Evolutionary conservation across 129 eudicot species (phyloP), one percentile per base, ranked within the genome.

Genomic region (Silybum marianum): DNA sequence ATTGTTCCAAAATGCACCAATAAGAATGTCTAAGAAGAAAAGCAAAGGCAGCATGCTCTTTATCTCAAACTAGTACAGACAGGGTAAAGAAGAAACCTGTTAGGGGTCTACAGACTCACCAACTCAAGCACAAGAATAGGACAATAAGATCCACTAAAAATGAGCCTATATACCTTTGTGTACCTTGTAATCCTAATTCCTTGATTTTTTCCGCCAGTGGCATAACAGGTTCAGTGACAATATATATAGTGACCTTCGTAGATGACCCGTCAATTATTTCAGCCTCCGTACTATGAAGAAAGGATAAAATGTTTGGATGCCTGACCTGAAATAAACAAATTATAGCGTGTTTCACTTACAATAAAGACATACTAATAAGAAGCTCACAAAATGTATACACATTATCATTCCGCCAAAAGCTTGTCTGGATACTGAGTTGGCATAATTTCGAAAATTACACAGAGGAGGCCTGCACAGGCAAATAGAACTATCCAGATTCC

Each of bases 141-240:
- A 38, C 60, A 16, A 63, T 36, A 77, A 36, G 73, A 60, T 60
- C 80, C 60, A 21, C 36, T 32, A 32, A 68, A 60, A 77, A 36
- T 14, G 62, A 62, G 73, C 62, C 80, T 30, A 14, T 70, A 10
- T 26, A 25, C 39, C 39, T 69, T 69, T 69, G 39, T 69, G 36
- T 86, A 69, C 98, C 98, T 87, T 90, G 85, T 85, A 95, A 85
- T 74, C 96, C 94, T 85, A 95, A 86, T 86, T 95, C 98, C 90
- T 87, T 92, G 78, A 95, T 90, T 86, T 95, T 92, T 82, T 95
- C 97, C 3, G 94, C 88, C 75, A 95, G 88, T 65, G 97, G 98
- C 97, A 92, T 92, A 62, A 95, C 98, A 63, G 98, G 96, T 85
- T 95, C 98, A 23, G 98, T 95, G 46, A 95, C 98, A 48, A 95